Conservation (phyloP, 805 yeast genomes). For the Tetrapisispora phaffii region DNA sequence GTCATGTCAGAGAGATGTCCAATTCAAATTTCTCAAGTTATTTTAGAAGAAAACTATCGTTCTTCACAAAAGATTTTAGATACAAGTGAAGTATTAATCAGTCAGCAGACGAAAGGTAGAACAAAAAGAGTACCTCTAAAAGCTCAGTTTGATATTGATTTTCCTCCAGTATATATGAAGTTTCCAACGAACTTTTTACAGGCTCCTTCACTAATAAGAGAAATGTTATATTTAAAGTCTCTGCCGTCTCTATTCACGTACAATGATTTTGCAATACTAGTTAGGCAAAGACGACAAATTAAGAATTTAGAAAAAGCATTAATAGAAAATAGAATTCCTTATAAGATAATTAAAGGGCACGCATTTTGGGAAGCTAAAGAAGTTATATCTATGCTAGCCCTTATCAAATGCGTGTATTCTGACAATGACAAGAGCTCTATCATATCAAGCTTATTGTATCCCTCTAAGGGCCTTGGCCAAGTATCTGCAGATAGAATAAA, state of each 20-base stretch:
- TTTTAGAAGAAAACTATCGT: constrained; percentile 65
- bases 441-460: constrained; percentile 46
- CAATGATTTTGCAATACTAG: constrained; percentile 63
- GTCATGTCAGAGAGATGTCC: constrained; percentile 40
- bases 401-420: constrained; percentile 51
- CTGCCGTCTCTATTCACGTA: constrained; percentile 38
- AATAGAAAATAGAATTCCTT: constrained; percentile 47
- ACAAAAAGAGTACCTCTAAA: constrained; percentile 34
- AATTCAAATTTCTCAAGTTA: constrained; percentile 27
- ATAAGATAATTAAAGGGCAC: constrained; percentile 57
- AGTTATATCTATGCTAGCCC: constrained; percentile 51
- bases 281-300: constrained; percentile 55
- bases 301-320: constrained; percentile 57
- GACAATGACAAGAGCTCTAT: constrained; percentile 53
- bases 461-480: constrained; percentile 60
- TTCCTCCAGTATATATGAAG: constrained; percentile 39
- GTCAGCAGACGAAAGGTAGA: constrained; percentile 38
- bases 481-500: constrained; percentile 33
- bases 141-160: constrained; percentile 36
- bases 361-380: constrained; percentile 77
- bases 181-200: constrained; percentile 41
- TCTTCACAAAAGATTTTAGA: constrained; percentile 61
- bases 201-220: constrained; percentile 47
- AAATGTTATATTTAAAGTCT: constrained; percentile 39
- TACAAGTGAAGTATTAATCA: constrained; percentile 56